Percentiles rank a stretch among this genome's conserved stretches.
phyloP scores from a whole-genome alignment of 106 monocot species.

The Posidonia australis region DNA sequence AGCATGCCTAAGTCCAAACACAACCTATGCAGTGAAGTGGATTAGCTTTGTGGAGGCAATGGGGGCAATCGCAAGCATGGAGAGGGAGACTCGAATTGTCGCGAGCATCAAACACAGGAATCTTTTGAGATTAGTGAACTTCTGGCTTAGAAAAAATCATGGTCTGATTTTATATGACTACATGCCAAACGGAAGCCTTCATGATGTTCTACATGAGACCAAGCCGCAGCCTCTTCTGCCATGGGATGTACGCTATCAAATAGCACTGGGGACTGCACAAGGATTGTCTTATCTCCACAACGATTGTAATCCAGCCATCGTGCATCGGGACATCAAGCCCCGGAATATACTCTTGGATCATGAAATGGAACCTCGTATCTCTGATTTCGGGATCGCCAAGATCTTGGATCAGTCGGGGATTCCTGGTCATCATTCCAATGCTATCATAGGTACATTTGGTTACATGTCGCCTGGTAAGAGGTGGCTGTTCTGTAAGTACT shows the following conservation, averaged over 20 bases:
- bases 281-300: slow-evolving; percentile 76
- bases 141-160: slow-evolving; percentile 41
- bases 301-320: slow-evolving; percentile 68
- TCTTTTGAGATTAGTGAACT: slow-evolving; percentile 53
- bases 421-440: slow-evolving; percentile 26
- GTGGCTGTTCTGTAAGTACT: no score
- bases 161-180: slow-evolving; percentile 70
- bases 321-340: slow-evolving; percentile 95
- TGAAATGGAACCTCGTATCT: slow-evolving; percentile 73
- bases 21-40: slow-evolving; percentile 76
- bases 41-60: slow-evolving; percentile 24
- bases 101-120: slow-evolving; percentile 70
- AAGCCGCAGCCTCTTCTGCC: slow-evolving; percentile 36
- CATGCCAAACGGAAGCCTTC: slow-evolving; percentile 86
- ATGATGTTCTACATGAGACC: slow-evolving; percentile 68
- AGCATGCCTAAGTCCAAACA: slow-evolving; percentile 35
- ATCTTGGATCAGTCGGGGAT: slow-evolving; percentile 42
- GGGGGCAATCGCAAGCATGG: slow-evolving; percentile 40
- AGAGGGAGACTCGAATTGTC: slow-evolving; percentile 60
- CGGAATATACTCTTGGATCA: slow-evolving; percentile 76
- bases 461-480: slow-evolving; percentile 76
- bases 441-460: slow-evolving; percentile 64
- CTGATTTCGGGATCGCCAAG: slow-evolving; percentile 89
- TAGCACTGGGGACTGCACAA: slow-evolving; percentile 82
- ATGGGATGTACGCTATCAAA: slow-evolving; percentile 46